Evolutionary conservation across 179 eudicot genomes (phyloP), one percentile per base, ranked within the genome.

Genomic region (Silene coronaria): DNA sequence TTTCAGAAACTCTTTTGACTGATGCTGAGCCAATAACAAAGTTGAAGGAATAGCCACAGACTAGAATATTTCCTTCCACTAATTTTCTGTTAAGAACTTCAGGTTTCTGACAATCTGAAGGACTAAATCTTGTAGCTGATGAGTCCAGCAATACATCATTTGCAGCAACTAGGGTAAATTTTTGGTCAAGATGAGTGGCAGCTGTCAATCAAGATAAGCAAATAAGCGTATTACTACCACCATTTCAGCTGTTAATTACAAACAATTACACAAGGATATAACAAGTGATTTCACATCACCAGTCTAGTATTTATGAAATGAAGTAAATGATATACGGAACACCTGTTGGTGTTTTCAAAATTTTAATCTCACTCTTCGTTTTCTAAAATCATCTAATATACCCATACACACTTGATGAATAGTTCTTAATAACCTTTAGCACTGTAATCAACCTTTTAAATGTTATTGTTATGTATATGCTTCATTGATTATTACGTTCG

Each of bases 41-140:
- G 74, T 95, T 89, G 83, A 90, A 95, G 51, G 99, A 92, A 85
- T 95, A 95, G 67, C 99, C 99, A 84, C 99, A 95, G 23, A 95
- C 87, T 72, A 95, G 88, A 79, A 95, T 90, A 26, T 92, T 92
- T 71, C 99, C 99, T 76, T 89, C 80, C 77, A 95, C 95, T 84
- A 89, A 77, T 48, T 89, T 92, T 77, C 85, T 86, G 86, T 90
- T 92, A 55, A 95, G 71, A 78, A 95, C 86, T 75, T 92, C 95
- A 5, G 97, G 96, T 63, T 87, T 83, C 82, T 95, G 99, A 88
- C 99, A 95, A 78, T 95, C 99, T 23, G 95, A 79, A 82, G 97
- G 91, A 74, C 90, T 91, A 67, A 69, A 89, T 81, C 86, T 91
- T 59, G 72, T 63, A 45, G 79, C 88, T 13, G 96, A 87, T 76